phyloP scores from a whole-genome alignment of 2,329 filamentous ascomycete genomes.

The Leptographium galeiforme region DNA sequence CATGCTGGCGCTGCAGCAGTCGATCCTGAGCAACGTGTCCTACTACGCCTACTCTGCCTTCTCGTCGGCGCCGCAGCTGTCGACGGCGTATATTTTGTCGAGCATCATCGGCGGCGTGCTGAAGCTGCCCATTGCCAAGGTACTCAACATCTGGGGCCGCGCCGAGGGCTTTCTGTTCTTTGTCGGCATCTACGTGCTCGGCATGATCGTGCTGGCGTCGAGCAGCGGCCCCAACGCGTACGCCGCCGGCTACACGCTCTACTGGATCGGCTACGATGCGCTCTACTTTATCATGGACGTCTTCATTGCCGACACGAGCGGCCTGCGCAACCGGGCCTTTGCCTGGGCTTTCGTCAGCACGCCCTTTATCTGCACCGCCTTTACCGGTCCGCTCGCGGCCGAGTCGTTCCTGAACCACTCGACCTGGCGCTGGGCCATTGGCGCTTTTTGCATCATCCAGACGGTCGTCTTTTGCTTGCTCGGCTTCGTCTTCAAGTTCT shows the following conservation, averaged over 20 bases:
- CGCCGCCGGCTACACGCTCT: conserved; percentile 53
- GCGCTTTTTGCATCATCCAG: conserved; percentile 49
- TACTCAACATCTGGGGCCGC: conserved; percentile 54
- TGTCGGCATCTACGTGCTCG: conserved; percentile 33
- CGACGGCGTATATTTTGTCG: conserved; percentile 39
- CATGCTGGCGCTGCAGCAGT: conserved; percentile 23
- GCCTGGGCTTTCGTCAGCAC: conserved; percentile 50
- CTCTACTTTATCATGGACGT: conserved; percentile 33
- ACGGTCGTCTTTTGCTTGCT: conserved; percentile 47
- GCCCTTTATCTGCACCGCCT: conserved; percentile 54
- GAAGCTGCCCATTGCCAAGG: conserved; percentile 52
- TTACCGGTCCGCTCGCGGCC: conserved; percentile 46
- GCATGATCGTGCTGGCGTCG: conserved; percentile 52
- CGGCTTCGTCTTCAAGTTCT: conserved; percentile 39
- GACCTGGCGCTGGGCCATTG: conserved; percentile 56
- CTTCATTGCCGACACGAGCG: conserved; percentile 55
- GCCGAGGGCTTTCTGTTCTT: conserved; percentile 47
- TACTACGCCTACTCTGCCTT: conserved; percentile 39
- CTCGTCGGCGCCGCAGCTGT: conserved; percentile 36
- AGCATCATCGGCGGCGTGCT: conserved; percentile 44
- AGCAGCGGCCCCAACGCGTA: conserved; percentile 47
- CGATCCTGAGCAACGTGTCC: conserved; percentile 24
- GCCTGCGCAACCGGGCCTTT: conserved; percentile 50
- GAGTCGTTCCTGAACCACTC: conserved; percentile 34
- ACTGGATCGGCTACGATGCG: conserved; percentile 41